These are phyloP conservation scores for Bacidia gigantensis DNA, from an alignment of 495 filamentous ascomycete genomes.

Conservation along the genomic window DNA sequence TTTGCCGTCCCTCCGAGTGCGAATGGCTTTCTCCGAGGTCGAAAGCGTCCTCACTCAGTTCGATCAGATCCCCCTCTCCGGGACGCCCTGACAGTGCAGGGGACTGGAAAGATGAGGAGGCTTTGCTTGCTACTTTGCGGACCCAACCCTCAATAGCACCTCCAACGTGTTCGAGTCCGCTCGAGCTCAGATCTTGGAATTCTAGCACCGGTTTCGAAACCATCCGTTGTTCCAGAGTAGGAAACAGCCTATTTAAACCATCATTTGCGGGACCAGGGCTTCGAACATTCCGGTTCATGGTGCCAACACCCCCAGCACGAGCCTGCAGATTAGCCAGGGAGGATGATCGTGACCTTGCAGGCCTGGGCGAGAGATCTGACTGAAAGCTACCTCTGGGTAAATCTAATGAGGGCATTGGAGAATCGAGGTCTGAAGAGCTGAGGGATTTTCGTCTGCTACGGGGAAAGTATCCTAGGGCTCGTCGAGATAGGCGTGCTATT, in stretches of 20 bases:
- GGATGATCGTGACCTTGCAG: slow-evolving; percentile 18
- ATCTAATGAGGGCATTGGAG: slow-evolving; percentile 50
- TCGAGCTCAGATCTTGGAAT: slow-evolving; percentile 29
- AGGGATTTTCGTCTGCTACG: slow-evolving; percentile 72
- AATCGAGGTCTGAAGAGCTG: slow-evolving; percentile 41
- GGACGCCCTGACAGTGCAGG: slow-evolving; percentile 22
- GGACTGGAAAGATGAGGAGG: slow-evolving; percentile 28
- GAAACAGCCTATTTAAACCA: slow-evolving; percentile 64
- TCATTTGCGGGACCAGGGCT: slow-evolving; percentile 70
- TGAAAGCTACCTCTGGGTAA: slow-evolving; percentile 29
- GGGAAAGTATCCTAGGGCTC: slow-evolving; percentile 80
- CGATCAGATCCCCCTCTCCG: slow-evolving; percentile 63
- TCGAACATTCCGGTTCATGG: slow-evolving; percentile 50
- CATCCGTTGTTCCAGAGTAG: slow-evolving; percentile 59
- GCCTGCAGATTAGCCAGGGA: slow-evolving; percentile 20
- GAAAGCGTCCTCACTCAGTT: slow-evolving; percentile 49
- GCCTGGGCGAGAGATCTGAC: slow-evolving; percentile 25
- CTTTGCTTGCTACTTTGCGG: slow-evolving; percentile 55
- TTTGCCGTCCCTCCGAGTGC: neutral
- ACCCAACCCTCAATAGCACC: slow-evolving; percentile 82
- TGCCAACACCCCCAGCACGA: slow-evolving; percentile 75
- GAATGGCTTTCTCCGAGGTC: slow-evolving; percentile 7
- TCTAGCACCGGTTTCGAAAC: slow-evolving; percentile 38
- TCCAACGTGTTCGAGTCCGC: slow-evolving; percentile 61
- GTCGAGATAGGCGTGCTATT: slow-evolving; percentile 72